These are phyloP conservation scores for Sporothrix curviconia DNA, from an alignment of 2,329 filamentous ascomycete genomes.

Conservation along the genomic window DNA sequence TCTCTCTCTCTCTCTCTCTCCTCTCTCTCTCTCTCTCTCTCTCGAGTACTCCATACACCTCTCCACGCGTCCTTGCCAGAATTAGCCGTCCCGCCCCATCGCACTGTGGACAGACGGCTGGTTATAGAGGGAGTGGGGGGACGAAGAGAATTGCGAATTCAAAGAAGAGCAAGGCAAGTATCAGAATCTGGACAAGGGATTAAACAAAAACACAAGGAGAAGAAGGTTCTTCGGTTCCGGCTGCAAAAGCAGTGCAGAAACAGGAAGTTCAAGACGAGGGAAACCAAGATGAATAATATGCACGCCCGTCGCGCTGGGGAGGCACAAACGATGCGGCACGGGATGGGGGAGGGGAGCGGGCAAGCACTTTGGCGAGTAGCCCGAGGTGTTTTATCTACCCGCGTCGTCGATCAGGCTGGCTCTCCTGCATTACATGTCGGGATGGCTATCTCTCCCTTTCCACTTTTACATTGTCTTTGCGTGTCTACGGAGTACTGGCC, in stretches of 20 bases:
- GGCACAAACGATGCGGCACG: too few relatives aligned
- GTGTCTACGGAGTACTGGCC: too few relatives aligned
- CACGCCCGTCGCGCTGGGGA: neutral
- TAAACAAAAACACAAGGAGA: too few relatives aligned
- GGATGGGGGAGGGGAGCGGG: neutral
- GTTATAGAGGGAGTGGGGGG: neutral
- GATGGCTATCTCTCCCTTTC: neutral
- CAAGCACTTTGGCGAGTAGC: neutral
- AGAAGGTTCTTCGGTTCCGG: too few relatives aligned
- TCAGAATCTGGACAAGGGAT: neutral
- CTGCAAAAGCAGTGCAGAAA: neutral
- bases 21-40: too few relatives aligned
- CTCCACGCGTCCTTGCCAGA: neutral
- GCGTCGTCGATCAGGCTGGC: constrained; percentile 7
- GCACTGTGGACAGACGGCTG: constrained; percentile 1
- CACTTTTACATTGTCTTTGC: too few relatives aligned
- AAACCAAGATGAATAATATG: neutral
- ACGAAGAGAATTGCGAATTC: neutral
- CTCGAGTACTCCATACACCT: too few relatives aligned
- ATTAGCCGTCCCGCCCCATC: constrained; percentile 2
- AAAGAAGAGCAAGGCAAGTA: neutral
- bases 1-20: too few relatives aligned
- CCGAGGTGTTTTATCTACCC: constrained; percentile 5
- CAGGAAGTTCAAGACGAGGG: neutral
- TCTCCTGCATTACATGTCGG: neutral